Evolutionary conservation across 352 stramenopile genomes (phyloP).

Genomic region (Chrysophaeum taylorii): DNA sequence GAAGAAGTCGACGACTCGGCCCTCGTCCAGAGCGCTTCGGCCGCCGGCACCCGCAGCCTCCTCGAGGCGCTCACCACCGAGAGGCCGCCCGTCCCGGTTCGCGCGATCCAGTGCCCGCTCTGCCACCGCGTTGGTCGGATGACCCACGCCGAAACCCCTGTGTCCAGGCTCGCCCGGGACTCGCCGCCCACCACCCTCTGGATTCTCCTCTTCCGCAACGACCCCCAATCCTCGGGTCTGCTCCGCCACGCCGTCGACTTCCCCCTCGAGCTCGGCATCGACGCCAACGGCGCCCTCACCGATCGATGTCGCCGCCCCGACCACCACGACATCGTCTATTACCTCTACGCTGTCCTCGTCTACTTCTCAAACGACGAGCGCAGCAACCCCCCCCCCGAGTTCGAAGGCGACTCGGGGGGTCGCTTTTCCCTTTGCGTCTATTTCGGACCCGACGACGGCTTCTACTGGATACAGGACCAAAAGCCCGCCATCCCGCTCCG

Average conservation of each 20-base stretch:
- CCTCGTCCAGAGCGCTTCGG: neutral
- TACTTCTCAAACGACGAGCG: neutral
- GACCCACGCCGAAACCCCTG: neutral
- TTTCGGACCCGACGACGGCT: neutral
- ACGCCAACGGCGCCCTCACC: neutral
- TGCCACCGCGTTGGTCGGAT: neutral
- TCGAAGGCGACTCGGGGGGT: conserved; percentile 8
- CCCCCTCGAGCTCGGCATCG: neutral
- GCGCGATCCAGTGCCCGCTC: neutral
- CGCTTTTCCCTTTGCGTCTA: conserved; percentile 2
- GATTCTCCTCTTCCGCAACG: neutral
- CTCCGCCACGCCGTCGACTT: neutral
- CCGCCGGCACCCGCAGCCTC: too few species aligned
- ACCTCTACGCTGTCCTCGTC: conserved; percentile 3
- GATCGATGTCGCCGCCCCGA: neutral
- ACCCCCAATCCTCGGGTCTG: neutral
- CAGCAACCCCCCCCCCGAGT: neutral
- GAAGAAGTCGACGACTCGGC: neutral
- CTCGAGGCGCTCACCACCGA: too few species aligned
- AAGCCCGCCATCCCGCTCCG: neutral
- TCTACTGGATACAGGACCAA: conserved; percentile 1
- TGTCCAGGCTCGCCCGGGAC: neutral
- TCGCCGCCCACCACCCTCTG: neutral
- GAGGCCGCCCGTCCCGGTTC: too few species aligned
- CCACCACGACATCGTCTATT: neutral